Evolutionary conservation across 371 early-diverging fungal species (phyloP).

Genomic region (Mucor sp.): DNA sequence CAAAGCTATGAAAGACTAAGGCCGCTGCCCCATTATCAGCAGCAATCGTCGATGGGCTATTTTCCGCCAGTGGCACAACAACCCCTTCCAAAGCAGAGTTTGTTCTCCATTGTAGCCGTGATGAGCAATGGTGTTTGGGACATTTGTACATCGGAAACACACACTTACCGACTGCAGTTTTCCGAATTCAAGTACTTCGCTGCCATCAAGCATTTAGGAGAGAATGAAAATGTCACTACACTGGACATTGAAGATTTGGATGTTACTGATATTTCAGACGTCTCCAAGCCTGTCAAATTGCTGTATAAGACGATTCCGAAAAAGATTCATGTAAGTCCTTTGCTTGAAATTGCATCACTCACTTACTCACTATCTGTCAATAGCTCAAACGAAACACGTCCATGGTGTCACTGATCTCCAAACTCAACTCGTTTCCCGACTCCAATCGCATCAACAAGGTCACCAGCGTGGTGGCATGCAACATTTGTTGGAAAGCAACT

Average conservation of each 20-base stretch:
- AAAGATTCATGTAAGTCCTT: slow-evolving; percentile 52
- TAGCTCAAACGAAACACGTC: slow-evolving; percentile 41
- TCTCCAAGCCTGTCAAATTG: slow-evolving; percentile 25
- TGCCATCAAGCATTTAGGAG: slow-evolving; percentile 57
- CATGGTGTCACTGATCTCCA: slow-evolving; percentile 58
- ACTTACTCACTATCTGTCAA: no score
- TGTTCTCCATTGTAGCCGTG: slow-evolving; percentile 39
- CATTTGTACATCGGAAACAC: slow-evolving; percentile 19
- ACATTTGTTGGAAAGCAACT: slow-evolving; percentile 50
- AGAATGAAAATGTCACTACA: slow-evolving; percentile 56
- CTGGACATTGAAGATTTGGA: slow-evolving; percentile 61
- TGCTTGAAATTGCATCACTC: no score
- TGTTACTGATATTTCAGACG: slow-evolving; percentile 43
- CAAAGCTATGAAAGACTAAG: slow-evolving; percentile 35
- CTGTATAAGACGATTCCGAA: slow-evolving; percentile 55
- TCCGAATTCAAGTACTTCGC: slow-evolving; percentile 61
- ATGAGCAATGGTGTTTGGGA: slow-evolving; percentile 48
- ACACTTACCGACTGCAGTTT: slow-evolving; percentile 48
- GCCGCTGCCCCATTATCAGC: not conserved
- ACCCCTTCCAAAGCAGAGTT: slow-evolving; percentile 14
- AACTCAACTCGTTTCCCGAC: slow-evolving; percentile 40
- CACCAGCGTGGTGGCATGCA: slow-evolving; percentile 52
- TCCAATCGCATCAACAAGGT: slow-evolving; percentile 52
- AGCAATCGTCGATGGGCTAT: not conserved
- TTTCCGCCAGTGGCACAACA: no score